These are phyloP conservation scores for Phytophthora aleatoria DNA, from an alignment of 352 stramenopile species.

Conservation along the genomic window DNA sequence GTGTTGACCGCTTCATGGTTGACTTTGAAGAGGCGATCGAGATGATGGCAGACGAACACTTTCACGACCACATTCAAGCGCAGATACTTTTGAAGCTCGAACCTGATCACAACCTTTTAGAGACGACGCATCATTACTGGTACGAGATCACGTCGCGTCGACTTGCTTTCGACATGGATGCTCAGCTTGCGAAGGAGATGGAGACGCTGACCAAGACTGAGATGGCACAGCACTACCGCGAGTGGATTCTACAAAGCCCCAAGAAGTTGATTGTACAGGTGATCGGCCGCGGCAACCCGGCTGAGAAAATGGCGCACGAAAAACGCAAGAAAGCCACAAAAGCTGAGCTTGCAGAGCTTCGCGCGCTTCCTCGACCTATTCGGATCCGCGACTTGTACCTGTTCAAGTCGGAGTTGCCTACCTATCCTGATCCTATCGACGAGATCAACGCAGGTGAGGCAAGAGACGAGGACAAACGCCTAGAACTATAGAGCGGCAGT, in stretches of 20 bases:
- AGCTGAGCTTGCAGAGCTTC: conserved; percentile 28
- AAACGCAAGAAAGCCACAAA: conserved; percentile 40
- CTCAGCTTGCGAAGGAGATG: conserved; percentile 70
- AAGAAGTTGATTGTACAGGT: conserved; percentile 77
- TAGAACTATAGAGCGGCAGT: conserved; percentile 39
- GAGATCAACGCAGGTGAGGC: conserved; percentile 37
- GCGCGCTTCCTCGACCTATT: conserved; percentile 30
- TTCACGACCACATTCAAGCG: conserved; percentile 80
- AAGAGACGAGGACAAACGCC: conserved; percentile 23
- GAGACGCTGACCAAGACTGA: conserved; percentile 72
- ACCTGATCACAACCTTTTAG: conserved; percentile 81
- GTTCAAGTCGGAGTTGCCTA: conserved; percentile 64
- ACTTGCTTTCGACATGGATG: conserved; percentile 77
- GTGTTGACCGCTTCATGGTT: conserved; percentile 74
- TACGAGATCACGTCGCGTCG: conserved; percentile 79
- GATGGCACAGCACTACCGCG: conserved; percentile 60
- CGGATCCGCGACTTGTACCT: conserved; percentile 62
- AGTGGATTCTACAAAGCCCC: conserved; percentile 66
- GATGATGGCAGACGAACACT: conserved; percentile 70
- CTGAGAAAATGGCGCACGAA: conserved; percentile 41
- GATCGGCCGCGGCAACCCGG: conserved; percentile 51
- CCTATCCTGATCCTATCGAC: conserved; percentile 52
- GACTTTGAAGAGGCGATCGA: conserved; percentile 81
- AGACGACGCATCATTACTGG: conserved; percentile 79
- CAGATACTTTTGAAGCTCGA: conserved; percentile 84